Evolutionary conservation across 2,329 filamentous ascomycete species (phyloP), one percentile per base, ranked within the genome.

Genomic region (Furcasterigmium furcatum): DNA sequence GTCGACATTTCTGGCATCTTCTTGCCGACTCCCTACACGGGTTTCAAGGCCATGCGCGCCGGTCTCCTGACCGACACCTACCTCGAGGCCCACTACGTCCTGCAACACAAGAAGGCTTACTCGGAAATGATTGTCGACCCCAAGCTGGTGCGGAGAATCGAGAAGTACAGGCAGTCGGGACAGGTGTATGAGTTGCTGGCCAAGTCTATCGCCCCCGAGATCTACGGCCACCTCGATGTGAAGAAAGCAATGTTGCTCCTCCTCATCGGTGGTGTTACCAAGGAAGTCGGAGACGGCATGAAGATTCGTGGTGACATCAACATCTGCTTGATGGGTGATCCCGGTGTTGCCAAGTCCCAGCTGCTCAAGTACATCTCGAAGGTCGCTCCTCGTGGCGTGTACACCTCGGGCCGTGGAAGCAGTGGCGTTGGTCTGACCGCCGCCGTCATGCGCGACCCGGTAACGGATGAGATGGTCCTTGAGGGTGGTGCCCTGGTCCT

Each of bases 291-390:
- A 43, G 94, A 99, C 60, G 94, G 94, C 49, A 97, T 99, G 94
- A 87, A 91, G 59, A 99, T 99, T 63, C 90, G 94, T 77, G 94
- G 94, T 58, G 94, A 99, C 62, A 95, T 99, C 74, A 99, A 99
- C 70, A 86, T 99, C 52, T 97, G 94, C 66, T 73, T 99, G 60
- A 99, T 99, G 94, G 94, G 94, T 77, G 94, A 99, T 61, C 94
- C 94, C 63, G 94, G 94, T 89, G 94, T 99, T 62, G 94, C 94
- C 72, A 99, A 99, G 73, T 99, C 94, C 30, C 94, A 99, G 73
- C 74, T 99, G 55, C 79, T 99, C 55, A 97, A 96, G 71, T 99
- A 99, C 66, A 97, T 99, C 63, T 90, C 91, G 54, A 97, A 99
- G 72, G 94, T 99, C 24, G 92, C 94, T 2, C 94, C 94, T 50